These are phyloP conservation scores for Boletus hoseneyae DNA, from an alignment of 1,284 basidiomycete genomes.

Conservation along the genomic window DNA sequence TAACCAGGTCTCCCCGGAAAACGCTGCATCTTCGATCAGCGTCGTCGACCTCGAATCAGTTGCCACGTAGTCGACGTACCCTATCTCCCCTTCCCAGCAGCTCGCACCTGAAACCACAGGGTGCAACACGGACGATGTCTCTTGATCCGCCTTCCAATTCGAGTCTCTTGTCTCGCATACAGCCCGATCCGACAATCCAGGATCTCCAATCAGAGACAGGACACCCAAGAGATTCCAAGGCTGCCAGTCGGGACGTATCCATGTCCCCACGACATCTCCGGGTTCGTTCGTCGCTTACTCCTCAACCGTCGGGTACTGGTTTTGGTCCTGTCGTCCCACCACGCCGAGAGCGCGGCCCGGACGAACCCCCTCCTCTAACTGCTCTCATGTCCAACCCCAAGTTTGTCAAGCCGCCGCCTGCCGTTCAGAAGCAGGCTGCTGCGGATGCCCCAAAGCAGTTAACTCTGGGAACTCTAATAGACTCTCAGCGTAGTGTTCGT, in stretches of 20 bases:
- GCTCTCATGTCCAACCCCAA: conserved; percentile 58
- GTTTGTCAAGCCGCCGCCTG: conserved; percentile 62
- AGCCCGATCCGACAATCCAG: conserved; percentile 19
- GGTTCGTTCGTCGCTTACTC: conserved; percentile 64
- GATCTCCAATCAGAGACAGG: conserved; percentile 42
- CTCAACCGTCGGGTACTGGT: conserved; percentile 51
- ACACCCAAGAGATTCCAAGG: conserved; percentile 32
- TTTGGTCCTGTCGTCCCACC: conserved; percentile 45
- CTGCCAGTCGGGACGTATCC: conserved; percentile 35
- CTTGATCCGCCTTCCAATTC: conserved; percentile 49
- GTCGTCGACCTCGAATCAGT: conserved; percentile 31
- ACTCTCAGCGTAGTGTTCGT: conserved; percentile 54
- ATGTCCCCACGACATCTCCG: conserved; percentile 50
- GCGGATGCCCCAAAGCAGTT: conserved; percentile 33
- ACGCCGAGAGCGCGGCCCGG: conserved; percentile 43
- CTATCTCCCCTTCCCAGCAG: conserved; percentile 36
- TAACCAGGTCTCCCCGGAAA: conserved; percentile 28
- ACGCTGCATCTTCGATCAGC: conserved; percentile 27
- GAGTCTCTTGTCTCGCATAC: conserved; percentile 25
- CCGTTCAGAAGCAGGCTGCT: conserved; percentile 32
- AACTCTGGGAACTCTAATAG: conserved; percentile 62
- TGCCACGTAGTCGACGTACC: conserved; percentile 37
- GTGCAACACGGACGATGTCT: conserved; percentile 55
- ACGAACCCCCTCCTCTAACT: conserved; percentile 66
- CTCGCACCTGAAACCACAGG: conserved; percentile 29